These are phyloP conservation scores for Naematelia encephala DNA, from an alignment of 768 basidiomycete species.

Conservation along the genomic window DNA sequence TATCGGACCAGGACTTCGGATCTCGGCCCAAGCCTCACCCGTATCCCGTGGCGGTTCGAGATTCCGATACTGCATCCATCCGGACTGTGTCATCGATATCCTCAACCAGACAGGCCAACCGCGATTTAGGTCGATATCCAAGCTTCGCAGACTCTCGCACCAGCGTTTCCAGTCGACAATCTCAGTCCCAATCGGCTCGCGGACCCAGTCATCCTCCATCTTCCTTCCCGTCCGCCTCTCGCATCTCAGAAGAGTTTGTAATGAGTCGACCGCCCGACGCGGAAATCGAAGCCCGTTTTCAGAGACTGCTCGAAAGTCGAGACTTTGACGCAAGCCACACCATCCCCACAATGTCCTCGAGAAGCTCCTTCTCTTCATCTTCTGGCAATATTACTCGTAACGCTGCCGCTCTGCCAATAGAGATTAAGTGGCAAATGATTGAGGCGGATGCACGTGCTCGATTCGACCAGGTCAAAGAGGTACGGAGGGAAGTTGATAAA, in stretches of 20 bases:
- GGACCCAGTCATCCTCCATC: not conserved
- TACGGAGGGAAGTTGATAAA: conserved; percentile 55
- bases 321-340: conserved; percentile 54
- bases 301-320: conserved; percentile 68
- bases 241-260: conserved; percentile 56
- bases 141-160: conserved; percentile 13
- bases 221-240: conserved; percentile 12
- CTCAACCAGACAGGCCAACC: conserved; percentile 10
- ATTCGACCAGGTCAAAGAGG: conserved; percentile 60
- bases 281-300: conserved; percentile 76
- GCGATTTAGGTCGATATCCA: conserved; percentile 23
- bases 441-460: conserved; percentile 74
- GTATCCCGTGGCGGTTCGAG: conserved; percentile 6
- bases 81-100: conserved; percentile 14
- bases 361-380: conserved; percentile 16
- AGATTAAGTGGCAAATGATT: conserved; percentile 91
- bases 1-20: not conserved
- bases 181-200: not conserved
- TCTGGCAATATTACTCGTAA: conserved; percentile 14
- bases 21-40: conserved; percentile 10
- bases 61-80: conserved; percentile 19
- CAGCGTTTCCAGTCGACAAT: conserved; percentile 11
- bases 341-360: conserved; percentile 22
- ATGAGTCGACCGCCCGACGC: conserved; percentile 75
- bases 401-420: conserved; percentile 57